A percentile compares a stretch with the other conserved stretches of the same genome.
These are phyloP conservation scores for Auricularia cornea DNA, from an alignment of 768 basidiomycete species.

Conservation along the genomic window DNA sequence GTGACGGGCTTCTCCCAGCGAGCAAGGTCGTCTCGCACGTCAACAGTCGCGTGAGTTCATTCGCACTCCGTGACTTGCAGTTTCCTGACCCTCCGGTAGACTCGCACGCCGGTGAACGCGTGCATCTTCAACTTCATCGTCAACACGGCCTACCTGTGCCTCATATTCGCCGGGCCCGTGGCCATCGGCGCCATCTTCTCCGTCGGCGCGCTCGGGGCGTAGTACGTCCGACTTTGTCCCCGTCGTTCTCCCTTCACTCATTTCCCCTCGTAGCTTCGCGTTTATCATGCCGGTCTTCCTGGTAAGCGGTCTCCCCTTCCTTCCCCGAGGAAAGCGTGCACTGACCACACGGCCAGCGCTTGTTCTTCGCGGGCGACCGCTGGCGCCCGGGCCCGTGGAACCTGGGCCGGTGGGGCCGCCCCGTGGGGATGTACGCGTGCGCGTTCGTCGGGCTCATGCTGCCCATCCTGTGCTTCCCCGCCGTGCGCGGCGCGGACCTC, in stretches of 20 bases:
- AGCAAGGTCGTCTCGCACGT: background rate
- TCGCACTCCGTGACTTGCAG: too few relatives aligned
- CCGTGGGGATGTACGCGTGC: conserved; percentile 2
- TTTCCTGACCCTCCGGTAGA: background rate
- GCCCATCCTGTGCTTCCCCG: conserved; percentile 7
- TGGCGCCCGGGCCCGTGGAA: conserved; percentile 9
- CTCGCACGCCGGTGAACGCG: conserved; percentile 5
- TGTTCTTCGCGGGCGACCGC: conserved; percentile 6
- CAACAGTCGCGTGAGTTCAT: background rate
- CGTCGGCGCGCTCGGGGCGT: conserved; percentile 2
- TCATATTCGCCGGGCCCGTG: conserved; percentile 7
- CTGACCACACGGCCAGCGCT: background rate
- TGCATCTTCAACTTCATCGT: conserved; percentile 7
- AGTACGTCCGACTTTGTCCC: background rate
- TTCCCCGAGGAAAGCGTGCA: background rate
- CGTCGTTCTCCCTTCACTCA: background rate
- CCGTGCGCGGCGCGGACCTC: conserved; percentile 6
- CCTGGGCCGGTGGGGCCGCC: conserved; percentile 6
- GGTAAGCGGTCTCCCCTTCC: background rate
- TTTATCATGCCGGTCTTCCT: conserved; percentile 8
- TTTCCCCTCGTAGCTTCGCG: conserved; percentile 1
- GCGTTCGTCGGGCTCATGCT: conserved; percentile 5
- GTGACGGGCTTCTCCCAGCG: too few relatives aligned
- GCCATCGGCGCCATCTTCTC: conserved; percentile 8
- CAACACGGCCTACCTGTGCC: conserved; percentile 4